A percentile compares a stretch with the other conserved stretches of the same genome.
Conservation (phyloP, 2,329 filamentous ascomycete genomes). For the Huntiella moniliformis region DNA sequence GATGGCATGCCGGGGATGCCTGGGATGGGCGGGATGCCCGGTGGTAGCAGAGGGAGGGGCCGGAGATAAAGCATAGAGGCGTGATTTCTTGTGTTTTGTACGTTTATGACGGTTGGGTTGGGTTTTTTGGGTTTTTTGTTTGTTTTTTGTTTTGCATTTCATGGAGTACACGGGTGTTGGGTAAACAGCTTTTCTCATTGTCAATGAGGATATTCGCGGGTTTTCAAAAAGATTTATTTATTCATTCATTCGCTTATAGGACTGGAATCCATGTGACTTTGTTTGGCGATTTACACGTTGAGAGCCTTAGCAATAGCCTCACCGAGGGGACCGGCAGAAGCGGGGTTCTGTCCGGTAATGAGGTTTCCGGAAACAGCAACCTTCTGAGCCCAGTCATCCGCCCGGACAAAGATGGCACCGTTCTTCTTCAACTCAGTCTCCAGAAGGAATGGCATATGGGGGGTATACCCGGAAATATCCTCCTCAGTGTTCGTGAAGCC, state of each 20-base stretch:
- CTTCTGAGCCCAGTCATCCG: slow-evolving; percentile 29
- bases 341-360: slow-evolving; percentile 41
- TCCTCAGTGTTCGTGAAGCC: slow-evolving; percentile 44
- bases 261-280: background rate
- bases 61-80: slow-evolving; percentile 1
- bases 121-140: slow-evolving; percentile 1
- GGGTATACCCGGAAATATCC: slow-evolving; percentile 26
- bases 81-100: background rate
- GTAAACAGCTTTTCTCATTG: background rate
- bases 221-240: background rate
- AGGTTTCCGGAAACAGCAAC: slow-evolving; percentile 32
- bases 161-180: background rate
- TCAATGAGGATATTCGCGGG: background rate
- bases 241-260: background rate
- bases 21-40: slow-evolving; percentile 18
- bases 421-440: slow-evolving; percentile 33
- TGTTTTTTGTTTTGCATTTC: slow-evolving; percentile 4
- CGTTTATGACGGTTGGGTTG: slow-evolving; percentile 3
- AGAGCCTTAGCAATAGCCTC: slow-evolving; percentile 31
- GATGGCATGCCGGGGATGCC: slow-evolving; percentile 22
- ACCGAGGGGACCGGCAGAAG: slow-evolving; percentile 30
- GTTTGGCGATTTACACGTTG: slow-evolving; percentile 5
- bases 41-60: slow-evolving; percentile 13
- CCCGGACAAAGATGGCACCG: slow-evolving; percentile 37
- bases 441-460: slow-evolving; percentile 38